Evolutionary conservation across 2,329 filamentous ascomycete species (phyloP), one percentile per base, ranked within the genome.

Genomic region (Trichophyton schoenleinii): DNA sequence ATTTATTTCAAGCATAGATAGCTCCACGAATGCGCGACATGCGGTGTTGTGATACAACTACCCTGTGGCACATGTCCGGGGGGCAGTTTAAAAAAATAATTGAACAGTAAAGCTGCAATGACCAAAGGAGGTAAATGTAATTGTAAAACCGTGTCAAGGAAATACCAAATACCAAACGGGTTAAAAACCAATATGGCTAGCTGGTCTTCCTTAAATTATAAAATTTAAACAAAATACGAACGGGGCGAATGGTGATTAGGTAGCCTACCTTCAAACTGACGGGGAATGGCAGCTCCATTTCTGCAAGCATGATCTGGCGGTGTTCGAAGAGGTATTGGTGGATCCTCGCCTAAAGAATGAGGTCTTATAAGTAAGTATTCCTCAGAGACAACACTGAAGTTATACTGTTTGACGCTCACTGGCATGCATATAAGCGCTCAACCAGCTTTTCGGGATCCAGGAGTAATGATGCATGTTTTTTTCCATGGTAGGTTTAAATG

Each of bases 51-150:
- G 48, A 60, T 55, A 57, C 42, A 53, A 28, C 15, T 53, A 11
- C 48, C 13, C 42, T 58, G 34, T 62, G 57, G 22, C 34, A 59
- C 41, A 52, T 38, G 34, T 15, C 69, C 77, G 75, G 67, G 18
- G 83, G 81, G 64, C 36, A 74, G 77, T 28, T 25, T 31, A 20
- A 38, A 20, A 38, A 55, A 68, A 65, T 75, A 72, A 60, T 81
- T 80, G 63, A 78, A 31, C 58, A 8, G 60, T 52, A 62, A 58
- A 57, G 52, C 62, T 59, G 28, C 58, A 59, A 61, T 46, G 60
- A 41, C 58, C 53, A 57, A 36, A 61, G 41, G 48, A 9, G 41
- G 46, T 59, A 22, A 18, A 53, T 34, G 59, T 58, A 64, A 63
- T 62, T 38, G 62, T 42, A 62, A 61, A 61, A 65, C 63, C 41